phyloP scores from a whole-genome alignment of 805 yeast genomes.

The Priceomyces melissophilus region DNA sequence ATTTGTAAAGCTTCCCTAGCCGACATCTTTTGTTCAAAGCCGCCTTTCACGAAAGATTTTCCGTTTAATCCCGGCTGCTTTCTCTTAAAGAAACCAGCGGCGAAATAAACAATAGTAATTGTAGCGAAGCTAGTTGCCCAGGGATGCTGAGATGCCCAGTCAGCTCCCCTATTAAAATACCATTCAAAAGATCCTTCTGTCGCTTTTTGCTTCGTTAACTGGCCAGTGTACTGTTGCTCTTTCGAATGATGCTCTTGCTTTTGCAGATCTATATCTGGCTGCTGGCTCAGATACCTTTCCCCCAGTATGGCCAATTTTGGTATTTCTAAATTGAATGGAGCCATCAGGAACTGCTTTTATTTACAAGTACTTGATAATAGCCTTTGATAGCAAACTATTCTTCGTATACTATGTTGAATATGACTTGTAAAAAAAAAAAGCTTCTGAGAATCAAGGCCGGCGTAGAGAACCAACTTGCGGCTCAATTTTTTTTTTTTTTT shows the following conservation, averaged over 20 bases:
- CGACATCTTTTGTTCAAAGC: conserved; percentile 88
- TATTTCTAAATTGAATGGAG: conserved; percentile 38
- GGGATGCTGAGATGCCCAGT: conserved; percentile 73
- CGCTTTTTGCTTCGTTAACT: conserved; percentile 37
- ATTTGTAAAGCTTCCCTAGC: conserved; percentile 86
- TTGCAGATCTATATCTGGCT: conserved; percentile 12
- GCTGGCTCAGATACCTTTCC: conserved; percentile 27
- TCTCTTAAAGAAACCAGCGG: conserved; percentile 64
- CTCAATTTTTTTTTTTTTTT: conserved; percentile 1
- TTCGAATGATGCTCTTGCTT: conserved; percentile 5
- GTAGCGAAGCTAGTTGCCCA: conserved; percentile 68
- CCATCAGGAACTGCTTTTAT: conserved; percentile 9
- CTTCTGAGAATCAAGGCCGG: conserved; percentile 1
- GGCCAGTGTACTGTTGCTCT: conserved; percentile 30
- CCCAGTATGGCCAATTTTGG: conserved; percentile 60
- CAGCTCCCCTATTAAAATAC: conserved; percentile 59
- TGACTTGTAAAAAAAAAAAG: conserved; percentile 1
- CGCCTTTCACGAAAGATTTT: conserved; percentile 75
- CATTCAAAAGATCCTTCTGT: conserved; percentile 51
- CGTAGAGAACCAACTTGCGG: not conserved
- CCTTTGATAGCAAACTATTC: not conserved
- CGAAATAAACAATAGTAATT: conserved; percentile 57
- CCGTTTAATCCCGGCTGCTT: conserved; percentile 67
- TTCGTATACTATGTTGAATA: not conserved
- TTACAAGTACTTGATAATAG: not conserved